Conservation (phyloP, 352 stramenopile species). For the Phytophthora boehmeriae region DNA sequence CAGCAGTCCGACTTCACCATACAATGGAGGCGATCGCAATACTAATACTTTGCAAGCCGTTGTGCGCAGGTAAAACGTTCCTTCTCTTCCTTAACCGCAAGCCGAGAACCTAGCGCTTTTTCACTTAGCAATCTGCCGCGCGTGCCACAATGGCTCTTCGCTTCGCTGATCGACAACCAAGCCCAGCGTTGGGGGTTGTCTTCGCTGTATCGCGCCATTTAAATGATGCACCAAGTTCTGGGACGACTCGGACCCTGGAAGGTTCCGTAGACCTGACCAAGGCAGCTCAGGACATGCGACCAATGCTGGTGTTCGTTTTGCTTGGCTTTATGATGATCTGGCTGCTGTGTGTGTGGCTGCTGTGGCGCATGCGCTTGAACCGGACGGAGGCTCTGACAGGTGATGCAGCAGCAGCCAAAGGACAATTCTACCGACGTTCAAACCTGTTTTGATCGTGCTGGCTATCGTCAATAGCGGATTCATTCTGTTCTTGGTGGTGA, state of each 20-base stretch:
- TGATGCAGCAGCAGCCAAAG: constrained; percentile 35
- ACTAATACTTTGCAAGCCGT: no score
- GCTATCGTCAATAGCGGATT: constrained; percentile 31
- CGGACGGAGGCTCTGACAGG: constrained; percentile 36
- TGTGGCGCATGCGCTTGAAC: constrained; percentile 42
- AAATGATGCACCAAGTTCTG: constrained; percentile 1
- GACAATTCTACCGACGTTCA: constrained; percentile 48
- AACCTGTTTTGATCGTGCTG: constrained; percentile 46
- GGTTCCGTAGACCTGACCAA: constrained; percentile 1
- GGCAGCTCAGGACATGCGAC: constrained; percentile 20
- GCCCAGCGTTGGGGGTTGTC: not conserved
- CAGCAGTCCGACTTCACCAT: no score
- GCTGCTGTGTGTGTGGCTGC: constrained; percentile 36
- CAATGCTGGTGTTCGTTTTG: constrained; percentile 33
- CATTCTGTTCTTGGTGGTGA: constrained; percentile 27
- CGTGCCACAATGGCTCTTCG: constrained; percentile 2
- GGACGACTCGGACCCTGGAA: not conserved
- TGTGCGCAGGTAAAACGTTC: constrained; percentile 13
- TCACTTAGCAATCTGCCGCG: constrained; percentile 21
- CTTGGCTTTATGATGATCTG: constrained; percentile 42
- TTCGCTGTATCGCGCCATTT: constrained; percentile 18
- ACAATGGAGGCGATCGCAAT: no score
- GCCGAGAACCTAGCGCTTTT: not conserved
- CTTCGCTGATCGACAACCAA: constrained; percentile 7
- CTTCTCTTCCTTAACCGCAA: constrained; percentile 32